Evolutionary conservation across 1,139 yeast species (phyloP), one percentile per base, ranked within the genome.

Genomic region (Yamadazyma oceani): DNA sequence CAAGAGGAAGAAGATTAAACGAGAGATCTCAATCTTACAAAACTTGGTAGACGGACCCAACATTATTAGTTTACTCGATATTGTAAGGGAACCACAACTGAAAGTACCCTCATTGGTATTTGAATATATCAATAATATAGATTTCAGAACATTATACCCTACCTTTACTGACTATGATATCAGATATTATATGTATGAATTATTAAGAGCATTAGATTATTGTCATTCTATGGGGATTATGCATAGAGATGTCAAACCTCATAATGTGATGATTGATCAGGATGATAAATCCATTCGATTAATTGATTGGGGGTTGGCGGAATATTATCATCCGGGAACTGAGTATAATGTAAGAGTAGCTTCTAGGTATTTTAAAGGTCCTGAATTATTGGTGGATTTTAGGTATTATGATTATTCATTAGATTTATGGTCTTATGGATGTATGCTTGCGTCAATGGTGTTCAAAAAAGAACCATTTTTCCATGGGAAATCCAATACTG

Each of bases 251-350:
- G 98, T 94, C 45, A 94, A 94, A 62, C 98, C 98, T 21, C 97
- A 94, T 59, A 94, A 94, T 57, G 94, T 94, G 34, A 92, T 94
- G 97, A 94, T 94, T 55, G 98, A 94, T 60, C 97, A 92, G 50
- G 79, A 79, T 38, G 73, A 73, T 49, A 77, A 78, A 52, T 69
- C 68, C 43, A 69, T 94, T 49, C 77, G 97, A 48, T 75, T 94
- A 47, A 94, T 94, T 49, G 99, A 94, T 68, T 94, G 98, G 98
- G 99, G 99, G 9, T 72, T 94, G 42, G 98, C 98, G 3, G 99
- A 94, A 62, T 92, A 90, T 57, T 94, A 94, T 60, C 98, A 94
- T 58, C 85, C 89, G 5, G 95, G 95, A 16, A 87, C 86, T 49
- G 96, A 89, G 54, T 92, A 90, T 62, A 94, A 94, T 54, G 98